Evolutionary conservation across 1,284 basidiomycete genomes (phyloP).

Genomic region (Puccinia sorghi): DNA sequence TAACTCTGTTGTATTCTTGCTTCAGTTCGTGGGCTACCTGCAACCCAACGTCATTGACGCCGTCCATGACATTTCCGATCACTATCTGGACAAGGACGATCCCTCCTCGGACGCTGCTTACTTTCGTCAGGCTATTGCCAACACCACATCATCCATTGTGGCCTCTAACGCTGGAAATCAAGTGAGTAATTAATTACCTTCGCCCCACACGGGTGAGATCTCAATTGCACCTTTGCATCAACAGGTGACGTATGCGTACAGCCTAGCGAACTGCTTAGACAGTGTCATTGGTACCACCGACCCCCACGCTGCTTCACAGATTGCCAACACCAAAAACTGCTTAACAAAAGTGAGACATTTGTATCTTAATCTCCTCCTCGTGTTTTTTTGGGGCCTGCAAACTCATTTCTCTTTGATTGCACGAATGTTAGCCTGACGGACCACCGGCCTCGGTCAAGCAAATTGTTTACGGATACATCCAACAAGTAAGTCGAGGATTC

Average conservation of each 20-base stretch:
- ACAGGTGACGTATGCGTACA: constrained; percentile 45
- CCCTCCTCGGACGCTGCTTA: constrained; percentile 16
- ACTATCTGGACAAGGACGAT: constrained; percentile 28
- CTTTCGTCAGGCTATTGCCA: constrained; percentile 26
- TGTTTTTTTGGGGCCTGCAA: background rate
- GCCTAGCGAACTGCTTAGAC: constrained; percentile 39
- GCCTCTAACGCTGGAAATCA: constrained; percentile 47
- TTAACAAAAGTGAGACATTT: constrained; percentile 22
- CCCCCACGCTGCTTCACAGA: constrained; percentile 27
- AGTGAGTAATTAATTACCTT: background rate
- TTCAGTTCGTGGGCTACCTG: constrained; percentile 46
- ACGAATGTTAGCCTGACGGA: constrained; percentile 24
- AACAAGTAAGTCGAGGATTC: constrained; percentile 20
- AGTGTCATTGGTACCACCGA: constrained; percentile 37
- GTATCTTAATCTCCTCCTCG: background rate
- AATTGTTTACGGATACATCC: constrained; percentile 49
- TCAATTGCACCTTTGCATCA: background rate
- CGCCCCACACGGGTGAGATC: background rate
- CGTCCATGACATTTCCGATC: constrained; percentile 43
- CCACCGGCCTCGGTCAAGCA: constrained; percentile 35
- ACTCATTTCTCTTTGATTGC: background rate
- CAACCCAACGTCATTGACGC: constrained; percentile 43
- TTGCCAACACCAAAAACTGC: constrained; percentile 36
- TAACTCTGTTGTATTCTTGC: background rate
- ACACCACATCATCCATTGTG: constrained; percentile 37